Conservation (phyloP, 2,329 filamentous ascomycete genomes). For the Fusarium sp. region DNA sequence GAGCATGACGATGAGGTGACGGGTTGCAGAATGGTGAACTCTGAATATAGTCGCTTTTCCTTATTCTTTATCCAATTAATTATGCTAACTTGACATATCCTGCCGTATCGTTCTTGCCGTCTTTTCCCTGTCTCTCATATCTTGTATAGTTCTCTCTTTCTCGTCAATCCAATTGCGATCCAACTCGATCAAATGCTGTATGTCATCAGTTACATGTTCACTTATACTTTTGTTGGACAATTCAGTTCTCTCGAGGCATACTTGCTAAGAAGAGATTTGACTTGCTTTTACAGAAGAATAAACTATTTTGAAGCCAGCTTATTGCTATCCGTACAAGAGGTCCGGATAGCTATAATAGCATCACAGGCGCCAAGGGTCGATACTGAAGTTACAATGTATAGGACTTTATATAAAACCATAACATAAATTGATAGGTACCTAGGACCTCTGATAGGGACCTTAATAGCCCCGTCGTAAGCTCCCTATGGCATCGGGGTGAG, state of each 20-base stretch:
- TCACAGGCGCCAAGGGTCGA: constrained; percentile 46
- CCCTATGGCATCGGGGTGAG: too few species aligned
- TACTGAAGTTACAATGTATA: too few species aligned
- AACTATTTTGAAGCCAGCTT: too few species aligned
- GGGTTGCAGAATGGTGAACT: not conserved
- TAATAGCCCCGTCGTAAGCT: too few species aligned
- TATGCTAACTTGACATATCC: not conserved
- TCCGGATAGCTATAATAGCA: constrained; percentile 50
- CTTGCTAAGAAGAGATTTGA: not conserved
- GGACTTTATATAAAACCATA: too few species aligned
- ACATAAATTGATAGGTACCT: too few species aligned
- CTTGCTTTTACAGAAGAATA: not conserved
- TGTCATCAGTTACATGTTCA: not conserved
- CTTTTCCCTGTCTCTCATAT: not conserved
- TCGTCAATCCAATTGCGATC: constrained; percentile 1
- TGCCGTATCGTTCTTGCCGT: not conserved
- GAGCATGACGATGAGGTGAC: not conserved
- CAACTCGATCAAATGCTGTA: not conserved
- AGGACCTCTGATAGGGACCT: too few species aligned
- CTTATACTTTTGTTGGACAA: not conserved
- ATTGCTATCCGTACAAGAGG: too few species aligned
- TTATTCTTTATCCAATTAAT: not conserved
- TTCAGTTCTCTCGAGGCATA: constrained; percentile 4
- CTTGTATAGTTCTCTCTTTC: not conserved
- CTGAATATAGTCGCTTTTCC: constrained; percentile 10